These are phyloP conservation scores for Striga hermonthica DNA, from an alignment of 305 asterid genomes.

Conservation along the genomic window DNA sequence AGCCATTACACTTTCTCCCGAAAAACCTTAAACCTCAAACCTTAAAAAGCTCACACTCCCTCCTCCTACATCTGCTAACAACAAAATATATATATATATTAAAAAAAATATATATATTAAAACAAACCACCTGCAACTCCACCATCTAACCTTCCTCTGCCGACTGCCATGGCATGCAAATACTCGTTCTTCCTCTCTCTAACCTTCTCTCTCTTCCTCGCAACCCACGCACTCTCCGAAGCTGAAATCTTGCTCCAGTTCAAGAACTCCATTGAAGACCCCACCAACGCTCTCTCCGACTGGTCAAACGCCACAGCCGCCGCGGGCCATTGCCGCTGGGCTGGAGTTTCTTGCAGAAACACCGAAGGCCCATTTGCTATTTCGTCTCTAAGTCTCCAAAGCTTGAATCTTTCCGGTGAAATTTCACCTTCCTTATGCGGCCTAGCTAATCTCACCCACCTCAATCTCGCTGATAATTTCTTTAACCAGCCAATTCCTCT, in stretches of 20 bases:
- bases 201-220: conserved; percentile 39
- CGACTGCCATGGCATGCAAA: conserved; percentile 54
- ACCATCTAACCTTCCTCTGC: conserved; percentile 35
- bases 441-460: conserved; percentile 49
- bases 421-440: conserved; percentile 64
- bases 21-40: conserved; percentile 25
- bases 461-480: conserved; percentile 66
- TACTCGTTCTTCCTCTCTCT: conserved; percentile 38
- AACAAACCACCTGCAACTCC: conserved; percentile 11
- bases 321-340: conserved; percentile 70
- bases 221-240: conserved; percentile 49
- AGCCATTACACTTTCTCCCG: conserved; percentile 25
- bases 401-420: conserved; percentile 75
- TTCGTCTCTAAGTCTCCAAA: conserved; percentile 53
- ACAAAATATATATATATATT: background rate
- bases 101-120: conserved; percentile 22
- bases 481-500: conserved; percentile 81
- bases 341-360: conserved; percentile 66
- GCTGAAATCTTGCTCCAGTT: conserved; percentile 60
- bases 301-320: conserved; percentile 57
- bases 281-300: conserved; percentile 45
- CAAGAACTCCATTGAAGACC: conserved; percentile 69
- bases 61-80: conserved; percentile 17
- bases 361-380: conserved; percentile 37
- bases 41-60: conserved; percentile 21